Evolutionary conservation across 1,284 basidiomycete genomes (phyloP).

Genomic region (Puccinia triticina): DNA sequence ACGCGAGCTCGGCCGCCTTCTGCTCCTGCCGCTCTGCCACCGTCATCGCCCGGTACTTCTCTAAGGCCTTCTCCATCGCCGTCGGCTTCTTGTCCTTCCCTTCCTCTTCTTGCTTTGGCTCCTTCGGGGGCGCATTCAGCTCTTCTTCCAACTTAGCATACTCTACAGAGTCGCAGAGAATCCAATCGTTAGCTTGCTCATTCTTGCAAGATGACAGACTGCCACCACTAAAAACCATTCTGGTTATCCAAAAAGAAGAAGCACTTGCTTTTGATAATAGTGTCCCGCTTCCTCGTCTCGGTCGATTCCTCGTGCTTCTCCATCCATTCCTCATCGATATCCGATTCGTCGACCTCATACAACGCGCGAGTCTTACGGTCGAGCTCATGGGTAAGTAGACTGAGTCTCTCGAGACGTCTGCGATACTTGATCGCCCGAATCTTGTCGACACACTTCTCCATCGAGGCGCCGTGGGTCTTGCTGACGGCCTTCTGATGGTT

Average conservation of each 20-base stretch:
- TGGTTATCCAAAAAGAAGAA: not conserved
- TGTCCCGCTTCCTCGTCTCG: slow-evolving; percentile 66
- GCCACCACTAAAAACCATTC: slow-evolving; percentile 55
- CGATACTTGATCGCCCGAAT: slow-evolving; percentile 82
- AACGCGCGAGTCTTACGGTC: slow-evolving; percentile 71
- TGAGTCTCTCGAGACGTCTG: slow-evolving; percentile 84
- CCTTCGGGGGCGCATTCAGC: slow-evolving; percentile 60
- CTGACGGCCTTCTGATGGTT: slow-evolving; percentile 94
- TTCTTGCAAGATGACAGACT: slow-evolving; percentile 64
- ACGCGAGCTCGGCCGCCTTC: slow-evolving; percentile 63
- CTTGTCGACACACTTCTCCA: slow-evolving; percentile 85
- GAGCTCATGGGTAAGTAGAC: slow-evolving; percentile 69
- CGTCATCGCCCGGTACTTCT: slow-evolving; percentile 76
- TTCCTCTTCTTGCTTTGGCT: not conserved
- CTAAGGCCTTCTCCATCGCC: slow-evolving; percentile 75
- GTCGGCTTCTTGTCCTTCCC: slow-evolving; percentile 64
- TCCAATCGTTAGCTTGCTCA: not conserved
- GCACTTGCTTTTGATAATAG: slow-evolving; percentile 72
- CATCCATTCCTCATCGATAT: slow-evolving; percentile 89
- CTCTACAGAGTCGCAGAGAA: not conserved
- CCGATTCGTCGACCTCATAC: slow-evolving; percentile 80
- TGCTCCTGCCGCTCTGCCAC: slow-evolving; percentile 63
- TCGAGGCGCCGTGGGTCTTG: slow-evolving; percentile 85
- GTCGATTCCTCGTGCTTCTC: slow-evolving; percentile 76
- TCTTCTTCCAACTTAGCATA: slow-evolving; percentile 81